Conservation (phyloP, 305 asterid species). For the Ajuga reptans region DNA sequence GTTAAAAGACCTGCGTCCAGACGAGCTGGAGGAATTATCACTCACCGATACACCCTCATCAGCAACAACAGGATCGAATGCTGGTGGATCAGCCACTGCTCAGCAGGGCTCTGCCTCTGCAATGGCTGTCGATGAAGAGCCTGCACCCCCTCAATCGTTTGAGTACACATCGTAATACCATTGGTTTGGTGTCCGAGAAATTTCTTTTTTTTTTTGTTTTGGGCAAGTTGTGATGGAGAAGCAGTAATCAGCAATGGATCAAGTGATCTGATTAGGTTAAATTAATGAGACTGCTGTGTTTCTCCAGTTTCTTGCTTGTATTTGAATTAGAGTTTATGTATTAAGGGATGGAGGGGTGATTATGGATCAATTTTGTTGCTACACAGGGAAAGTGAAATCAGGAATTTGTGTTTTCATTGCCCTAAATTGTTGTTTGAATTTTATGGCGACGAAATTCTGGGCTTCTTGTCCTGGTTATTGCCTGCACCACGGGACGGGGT, state of each 20-base stretch:
- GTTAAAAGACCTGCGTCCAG: constrained; percentile 68
- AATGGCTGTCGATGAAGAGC: constrained; percentile 96
- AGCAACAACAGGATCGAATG: constrained; percentile 32
- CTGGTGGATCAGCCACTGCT: constrained; percentile 50
- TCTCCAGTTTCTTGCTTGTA: too few relatives aligned
- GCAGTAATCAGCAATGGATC: not conserved
- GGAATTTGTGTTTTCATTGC: too few relatives aligned
- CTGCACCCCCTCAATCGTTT: constrained; percentile 89
- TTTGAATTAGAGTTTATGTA: too few relatives aligned
- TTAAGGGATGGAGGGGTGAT: too few relatives aligned
- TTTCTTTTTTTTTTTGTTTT: too few relatives aligned
- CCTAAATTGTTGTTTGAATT: too few relatives aligned
- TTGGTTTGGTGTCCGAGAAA: not conserved
- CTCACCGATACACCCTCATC: constrained; percentile 89
- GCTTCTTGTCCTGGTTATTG: too few relatives aligned
- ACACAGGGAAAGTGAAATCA: too few relatives aligned
- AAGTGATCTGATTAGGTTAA: not conserved
- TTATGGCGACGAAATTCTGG: too few relatives aligned
- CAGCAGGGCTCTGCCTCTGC: constrained; percentile 59
- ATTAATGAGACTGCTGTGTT: too few relatives aligned
- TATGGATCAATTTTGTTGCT: too few relatives aligned
- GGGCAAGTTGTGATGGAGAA: not conserved
- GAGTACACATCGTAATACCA: constrained; percentile 52
- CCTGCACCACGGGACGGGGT: too few relatives aligned
- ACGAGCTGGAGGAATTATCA: constrained; percentile 67